phyloP scores from a whole-genome alignment of 805 yeast genomes.

The Schwanniomyces yamadae region DNA sequence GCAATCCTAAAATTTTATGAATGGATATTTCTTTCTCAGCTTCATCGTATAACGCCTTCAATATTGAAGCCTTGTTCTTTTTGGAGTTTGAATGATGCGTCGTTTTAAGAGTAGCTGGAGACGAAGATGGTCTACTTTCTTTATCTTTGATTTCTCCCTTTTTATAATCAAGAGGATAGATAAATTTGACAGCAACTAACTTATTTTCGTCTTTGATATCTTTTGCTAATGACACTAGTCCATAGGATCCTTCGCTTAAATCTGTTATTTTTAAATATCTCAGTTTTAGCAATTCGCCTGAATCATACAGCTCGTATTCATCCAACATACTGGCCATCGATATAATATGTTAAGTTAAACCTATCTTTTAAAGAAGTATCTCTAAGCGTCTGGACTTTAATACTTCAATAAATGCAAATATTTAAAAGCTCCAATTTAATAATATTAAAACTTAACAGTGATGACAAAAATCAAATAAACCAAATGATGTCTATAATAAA shows the following conservation, averaged over 20 bases:
- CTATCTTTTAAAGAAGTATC: too few relatives aligned
- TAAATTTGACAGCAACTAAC: slow-evolving; percentile 83
- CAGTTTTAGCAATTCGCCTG: slow-evolving; percentile 50
- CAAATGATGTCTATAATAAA: too few relatives aligned
- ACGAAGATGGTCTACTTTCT: slow-evolving; percentile 28
- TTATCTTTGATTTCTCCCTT: slow-evolving; percentile 17
- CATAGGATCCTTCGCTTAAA: slow-evolving; percentile 91
- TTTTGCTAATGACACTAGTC: slow-evolving; percentile 83
- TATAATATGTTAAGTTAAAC: too few relatives aligned
- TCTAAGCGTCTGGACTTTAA: too few relatives aligned
- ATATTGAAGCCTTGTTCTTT: slow-evolving; percentile 19
- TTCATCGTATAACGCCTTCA: slow-evolving; percentile 44
- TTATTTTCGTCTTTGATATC: slow-evolving; percentile 50
- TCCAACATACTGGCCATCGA: slow-evolving; percentile 28
- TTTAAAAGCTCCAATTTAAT: not conserved
- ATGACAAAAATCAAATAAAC: not conserved
- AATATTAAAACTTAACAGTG: not conserved
- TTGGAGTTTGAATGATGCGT: slow-evolving; percentile 7
- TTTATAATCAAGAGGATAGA: slow-evolving; percentile 55
- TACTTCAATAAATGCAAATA: not conserved
- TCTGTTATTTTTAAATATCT: slow-evolving; percentile 69
- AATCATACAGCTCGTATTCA: slow-evolving; percentile 38
- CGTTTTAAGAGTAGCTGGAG: slow-evolving; percentile 32
- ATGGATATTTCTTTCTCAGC: slow-evolving; percentile 69
- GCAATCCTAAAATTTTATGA: slow-evolving; percentile 56